Conservation (phyloP, 208 protist genomes). For the Acanthamoeba sp. region DNA sequence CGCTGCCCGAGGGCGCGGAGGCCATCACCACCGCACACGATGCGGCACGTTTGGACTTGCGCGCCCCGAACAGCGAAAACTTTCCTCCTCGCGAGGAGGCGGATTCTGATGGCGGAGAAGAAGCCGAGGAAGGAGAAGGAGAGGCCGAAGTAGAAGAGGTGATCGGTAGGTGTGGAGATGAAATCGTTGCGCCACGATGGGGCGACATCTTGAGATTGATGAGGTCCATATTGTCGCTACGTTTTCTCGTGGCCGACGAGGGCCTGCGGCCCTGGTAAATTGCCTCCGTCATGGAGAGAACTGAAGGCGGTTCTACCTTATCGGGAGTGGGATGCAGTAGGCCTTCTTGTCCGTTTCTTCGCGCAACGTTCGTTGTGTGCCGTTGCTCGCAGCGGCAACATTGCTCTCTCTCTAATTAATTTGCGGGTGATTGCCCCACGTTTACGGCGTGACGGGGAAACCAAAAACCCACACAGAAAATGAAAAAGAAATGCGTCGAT, state of each 20-base stretch:
- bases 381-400: too few relatives aligned
- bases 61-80: neutral
- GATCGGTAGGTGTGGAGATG: neutral
- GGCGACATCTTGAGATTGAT: neutral
- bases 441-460: too few relatives aligned
- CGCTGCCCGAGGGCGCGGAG: neutral
- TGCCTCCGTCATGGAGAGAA: neutral
- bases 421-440: too few relatives aligned
- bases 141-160: neutral
- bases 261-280: neutral
- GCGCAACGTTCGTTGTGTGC: too few relatives aligned
- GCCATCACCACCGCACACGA: slow-evolving; percentile 35
- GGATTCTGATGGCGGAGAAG: neutral
- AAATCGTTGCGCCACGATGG: neutral
- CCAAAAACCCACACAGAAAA: too few relatives aligned
- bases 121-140: neutral
- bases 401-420: too few relatives aligned
- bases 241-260: slow-evolving; percentile 2
- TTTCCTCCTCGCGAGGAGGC: neutral
- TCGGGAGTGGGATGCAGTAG: too few relatives aligned
- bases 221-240: neutral
- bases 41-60: neutral
- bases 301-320: neutral
- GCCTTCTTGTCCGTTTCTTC: too few relatives aligned
- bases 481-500: too few relatives aligned